These are phyloP conservation scores for Trichothecium roseum DNA, from an alignment of 2,329 filamentous ascomycete genomes.

Conservation along the genomic window DNA sequence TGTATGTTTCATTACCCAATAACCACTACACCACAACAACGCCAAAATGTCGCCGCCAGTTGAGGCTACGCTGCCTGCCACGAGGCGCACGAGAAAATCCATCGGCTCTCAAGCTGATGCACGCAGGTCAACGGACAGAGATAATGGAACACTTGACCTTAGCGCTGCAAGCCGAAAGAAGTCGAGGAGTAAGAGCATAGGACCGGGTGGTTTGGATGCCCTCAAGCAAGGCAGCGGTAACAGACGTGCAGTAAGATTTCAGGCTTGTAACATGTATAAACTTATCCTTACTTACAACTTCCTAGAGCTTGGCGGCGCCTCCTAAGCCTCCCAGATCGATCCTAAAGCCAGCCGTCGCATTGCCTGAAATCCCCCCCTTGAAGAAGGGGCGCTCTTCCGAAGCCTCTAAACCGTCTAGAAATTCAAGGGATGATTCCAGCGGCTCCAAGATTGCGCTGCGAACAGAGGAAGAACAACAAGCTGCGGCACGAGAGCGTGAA, in stretches of 20 bases:
- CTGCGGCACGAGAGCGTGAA: constrained; percentile 58
- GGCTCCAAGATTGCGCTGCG: constrained; percentile 52
- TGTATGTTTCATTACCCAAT: not conserved
- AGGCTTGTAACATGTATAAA: constrained; percentile 12
- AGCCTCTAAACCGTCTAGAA: constrained; percentile 4
- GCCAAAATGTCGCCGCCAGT: constrained; percentile 19
- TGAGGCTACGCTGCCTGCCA: constrained; percentile 42
- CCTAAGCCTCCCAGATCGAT: constrained; percentile 54
- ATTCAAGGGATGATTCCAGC: constrained; percentile 12
- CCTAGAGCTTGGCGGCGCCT: constrained; percentile 45
- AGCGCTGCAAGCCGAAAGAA: constrained; percentile 50
- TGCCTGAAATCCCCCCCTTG: constrained; percentile 55
- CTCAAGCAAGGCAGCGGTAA: constrained; percentile 68
- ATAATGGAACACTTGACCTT: constrained; percentile 65
- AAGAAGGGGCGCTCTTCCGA: constrained; percentile 26
- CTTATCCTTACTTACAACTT: too few species aligned
- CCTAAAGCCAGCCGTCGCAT: constrained; percentile 66
- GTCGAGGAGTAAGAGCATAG: constrained; percentile 90
- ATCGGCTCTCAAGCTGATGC: constrained; percentile 48
- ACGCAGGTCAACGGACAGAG: constrained; percentile 54
- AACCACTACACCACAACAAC: constrained; percentile 4
- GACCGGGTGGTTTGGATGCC: constrained; percentile 79
- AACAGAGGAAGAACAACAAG: constrained; percentile 62
- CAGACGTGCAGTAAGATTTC: constrained; percentile 69
- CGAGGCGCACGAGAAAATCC: constrained; percentile 59